Evolutionary conservation across 306 rosid species (phyloP).

Genomic region (Comarum palustre): DNA sequence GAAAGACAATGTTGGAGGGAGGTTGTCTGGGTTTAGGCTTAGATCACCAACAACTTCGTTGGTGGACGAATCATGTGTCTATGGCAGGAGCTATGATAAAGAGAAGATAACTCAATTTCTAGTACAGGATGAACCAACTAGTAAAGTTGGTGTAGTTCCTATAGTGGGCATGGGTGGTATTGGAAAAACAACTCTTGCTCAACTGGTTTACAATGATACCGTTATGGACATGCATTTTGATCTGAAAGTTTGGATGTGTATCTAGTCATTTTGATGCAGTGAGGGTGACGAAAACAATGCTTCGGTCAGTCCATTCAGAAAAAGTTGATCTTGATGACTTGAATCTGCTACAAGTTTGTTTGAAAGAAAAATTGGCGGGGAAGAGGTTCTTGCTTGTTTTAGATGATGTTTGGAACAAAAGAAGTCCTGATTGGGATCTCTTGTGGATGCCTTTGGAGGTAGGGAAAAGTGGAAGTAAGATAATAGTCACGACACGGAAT

Average conservation of each 20-base stretch:
- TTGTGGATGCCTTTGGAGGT: constrained; percentile 32
- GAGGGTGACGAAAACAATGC: constrained; percentile 41
- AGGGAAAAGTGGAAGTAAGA: constrained; percentile 44
- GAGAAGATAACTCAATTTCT: constrained; percentile 27
- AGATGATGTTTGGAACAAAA: constrained; percentile 46
- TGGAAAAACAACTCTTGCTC: constrained; percentile 47
- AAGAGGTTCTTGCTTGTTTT: constrained; percentile 44
- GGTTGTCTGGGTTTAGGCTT: constrained; percentile 8
- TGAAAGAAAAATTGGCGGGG: constrained; percentile 24
- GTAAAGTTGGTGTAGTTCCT: constrained; percentile 19
- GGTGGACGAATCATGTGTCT: constrained; percentile 41
- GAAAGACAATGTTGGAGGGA: constrained; percentile 32
- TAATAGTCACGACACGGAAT: constrained; percentile 46
- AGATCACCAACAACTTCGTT: constrained; percentile 42
- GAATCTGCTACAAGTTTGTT: constrained; percentile 46
- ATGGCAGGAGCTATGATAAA: constrained; percentile 38
- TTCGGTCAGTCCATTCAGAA: constrained; percentile 23
- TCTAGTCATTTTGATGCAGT: constrained; percentile 33
- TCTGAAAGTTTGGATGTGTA: constrained; percentile 30
- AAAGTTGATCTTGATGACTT: constrained; percentile 35
- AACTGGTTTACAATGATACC: constrained; percentile 23
- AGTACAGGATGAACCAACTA: constrained; percentile 14
- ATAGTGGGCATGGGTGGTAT: constrained; percentile 34
- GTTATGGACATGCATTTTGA: constrained; percentile 19
- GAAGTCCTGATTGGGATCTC: constrained; percentile 43